Conservation (phyloP, 768 basidiomycete species). For the Russula dissimulans region DNA sequence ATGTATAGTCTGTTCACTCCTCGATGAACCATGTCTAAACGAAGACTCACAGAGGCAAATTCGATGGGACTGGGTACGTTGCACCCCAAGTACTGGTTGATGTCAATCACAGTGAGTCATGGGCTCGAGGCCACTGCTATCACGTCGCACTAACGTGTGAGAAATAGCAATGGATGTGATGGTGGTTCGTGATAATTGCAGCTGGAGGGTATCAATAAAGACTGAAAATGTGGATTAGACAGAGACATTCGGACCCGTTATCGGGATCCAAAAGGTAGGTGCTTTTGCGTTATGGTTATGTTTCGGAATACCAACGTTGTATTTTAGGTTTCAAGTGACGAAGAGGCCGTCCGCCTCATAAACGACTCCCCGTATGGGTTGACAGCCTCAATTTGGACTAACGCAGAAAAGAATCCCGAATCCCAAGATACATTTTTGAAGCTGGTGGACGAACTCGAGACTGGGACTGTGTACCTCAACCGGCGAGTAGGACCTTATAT, state of each 20-base stretch:
- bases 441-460: conserved; percentile 64
- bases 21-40: neutral
- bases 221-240: conserved; percentile 34
- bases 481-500: conserved; percentile 33
- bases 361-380: conserved; percentile 95
- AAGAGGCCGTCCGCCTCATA: conserved; percentile 84
- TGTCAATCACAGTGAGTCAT: conserved; percentile 72
- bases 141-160: conserved; percentile 4
- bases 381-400: conserved; percentile 93
- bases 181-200: conserved; percentile 43
- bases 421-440: conserved; percentile 60
- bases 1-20: conserved; percentile 36
- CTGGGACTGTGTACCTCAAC: conserved; percentile 93
- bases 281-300: neutral
- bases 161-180: conserved; percentile 83
- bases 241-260: conserved; percentile 88
- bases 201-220: neutral
- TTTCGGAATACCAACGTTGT: neutral
- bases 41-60: neutral
- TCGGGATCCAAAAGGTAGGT: conserved; percentile 84
- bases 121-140: neutral
- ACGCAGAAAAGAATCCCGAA: conserved; percentile 46
- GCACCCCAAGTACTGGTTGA: conserved; percentile 86
- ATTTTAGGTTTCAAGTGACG: conserved; percentile 65
- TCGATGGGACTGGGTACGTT: conserved; percentile 66